Evolutionary conservation across 768 basidiomycete species (phyloP).

Genomic region (Russula griseocarnosa): DNA sequence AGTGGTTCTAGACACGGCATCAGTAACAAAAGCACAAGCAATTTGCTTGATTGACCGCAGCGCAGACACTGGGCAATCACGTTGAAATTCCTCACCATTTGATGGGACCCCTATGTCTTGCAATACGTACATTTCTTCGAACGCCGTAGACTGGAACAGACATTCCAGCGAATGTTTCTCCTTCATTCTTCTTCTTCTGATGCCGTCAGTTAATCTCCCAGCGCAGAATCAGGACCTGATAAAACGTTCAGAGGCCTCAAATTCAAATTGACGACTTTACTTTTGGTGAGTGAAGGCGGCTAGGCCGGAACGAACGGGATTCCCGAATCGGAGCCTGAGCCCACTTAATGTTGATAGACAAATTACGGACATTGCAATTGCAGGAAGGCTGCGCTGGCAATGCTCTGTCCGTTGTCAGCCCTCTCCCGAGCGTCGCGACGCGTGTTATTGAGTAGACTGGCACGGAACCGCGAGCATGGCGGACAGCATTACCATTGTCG

Average conservation of each 20-base stretch:
- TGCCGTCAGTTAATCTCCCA: background rate
- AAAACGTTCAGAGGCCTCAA: background rate
- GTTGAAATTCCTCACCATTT: background rate
- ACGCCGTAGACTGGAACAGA: background rate
- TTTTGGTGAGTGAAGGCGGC: background rate
- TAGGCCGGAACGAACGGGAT: background rate
- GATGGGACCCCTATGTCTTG: background rate
- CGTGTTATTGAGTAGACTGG: too few species aligned
- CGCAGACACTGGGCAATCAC: background rate
- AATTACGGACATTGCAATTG: background rate
- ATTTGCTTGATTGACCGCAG: background rate
- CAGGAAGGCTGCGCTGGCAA: background rate
- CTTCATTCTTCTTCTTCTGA: background rate
- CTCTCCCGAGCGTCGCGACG: too few species aligned
- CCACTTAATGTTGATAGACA: background rate
- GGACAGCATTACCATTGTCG: too few species aligned
- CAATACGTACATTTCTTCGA: background rate
- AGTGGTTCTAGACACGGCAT: background rate
- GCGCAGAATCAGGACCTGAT: background rate
- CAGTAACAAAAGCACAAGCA: background rate
- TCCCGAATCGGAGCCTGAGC: background rate
- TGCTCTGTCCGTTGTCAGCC: background rate
- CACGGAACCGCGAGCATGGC: too few species aligned
- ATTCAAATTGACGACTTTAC: background rate
- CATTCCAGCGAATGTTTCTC: background rate